A percentile compares a stretch with the other conserved stretches of the same genome.
Evolutionary conservation across 306 rosid genomes (phyloP).

Genomic region (Cyclanthera cordifolia): DNA sequence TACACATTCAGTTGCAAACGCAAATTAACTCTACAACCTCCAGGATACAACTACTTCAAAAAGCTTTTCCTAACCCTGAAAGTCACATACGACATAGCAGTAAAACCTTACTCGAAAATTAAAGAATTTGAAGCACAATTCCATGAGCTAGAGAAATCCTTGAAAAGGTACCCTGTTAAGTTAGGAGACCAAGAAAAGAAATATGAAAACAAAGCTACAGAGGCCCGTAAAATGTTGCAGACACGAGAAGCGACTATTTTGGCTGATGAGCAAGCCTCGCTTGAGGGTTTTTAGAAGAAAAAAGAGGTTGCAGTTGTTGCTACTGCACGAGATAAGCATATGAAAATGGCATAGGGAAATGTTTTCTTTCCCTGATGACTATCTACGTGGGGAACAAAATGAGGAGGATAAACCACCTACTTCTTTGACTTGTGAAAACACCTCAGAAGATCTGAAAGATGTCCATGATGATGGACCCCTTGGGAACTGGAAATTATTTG

Average conservation of each 20-base stretch:
- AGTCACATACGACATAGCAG: conserved; percentile 77
- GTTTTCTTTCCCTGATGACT: conserved; percentile 26
- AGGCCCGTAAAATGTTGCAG: conserved; percentile 53
- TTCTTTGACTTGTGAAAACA: conserved; percentile 36
- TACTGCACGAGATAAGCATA: conserved; percentile 59
- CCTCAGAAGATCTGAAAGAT: conserved; percentile 32
- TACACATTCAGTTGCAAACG: conserved; percentile 48
- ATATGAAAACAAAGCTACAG: conserved; percentile 53
- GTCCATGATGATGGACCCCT: conserved; percentile 19
- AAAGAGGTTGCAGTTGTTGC: conserved; percentile 72
- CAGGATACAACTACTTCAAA: conserved; percentile 90
- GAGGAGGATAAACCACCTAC: conserved; percentile 51
- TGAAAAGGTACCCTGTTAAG: conserved; percentile 91
- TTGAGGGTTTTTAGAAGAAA: conserved; percentile 71
- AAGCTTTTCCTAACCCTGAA: conserved; percentile 97
- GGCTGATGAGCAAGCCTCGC: conserved; percentile 63
- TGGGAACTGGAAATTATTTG: conserved; percentile 62
- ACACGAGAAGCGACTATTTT: conserved; percentile 59
- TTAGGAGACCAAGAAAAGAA: conserved; percentile 90
- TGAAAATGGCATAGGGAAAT: conserved; percentile 54
- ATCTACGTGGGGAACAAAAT: conserved; percentile 25
- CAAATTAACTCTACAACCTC: conserved; percentile 75
- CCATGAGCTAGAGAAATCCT: conserved; percentile 90
- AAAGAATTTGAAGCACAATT: conserved; percentile 93
- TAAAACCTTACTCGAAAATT: conserved; percentile 82